These are phyloP conservation scores for Uncinocarpus reesii DNA, from an alignment of 2,329 filamentous ascomycete genomes.

Conservation along the genomic window DNA sequence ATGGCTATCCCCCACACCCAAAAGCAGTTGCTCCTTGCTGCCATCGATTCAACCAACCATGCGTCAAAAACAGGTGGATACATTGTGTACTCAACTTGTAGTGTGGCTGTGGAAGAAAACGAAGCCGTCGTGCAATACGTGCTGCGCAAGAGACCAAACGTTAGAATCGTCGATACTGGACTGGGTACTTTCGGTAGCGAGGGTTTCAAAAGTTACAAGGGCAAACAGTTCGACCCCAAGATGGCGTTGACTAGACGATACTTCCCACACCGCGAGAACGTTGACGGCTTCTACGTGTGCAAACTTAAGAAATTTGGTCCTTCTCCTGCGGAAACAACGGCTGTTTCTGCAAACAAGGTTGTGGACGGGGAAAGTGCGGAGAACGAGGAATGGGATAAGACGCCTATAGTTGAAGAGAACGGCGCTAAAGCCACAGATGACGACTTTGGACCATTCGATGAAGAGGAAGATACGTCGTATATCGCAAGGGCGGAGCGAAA, in stretches of 20 bases:
- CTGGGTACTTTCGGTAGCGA: constrained; percentile 76
- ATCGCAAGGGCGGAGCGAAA: constrained; percentile 65
- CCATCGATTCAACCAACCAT: constrained; percentile 92
- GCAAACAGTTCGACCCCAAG: constrained; percentile 80
- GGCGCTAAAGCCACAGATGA: constrained; percentile 35
- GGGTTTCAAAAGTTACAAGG: constrained; percentile 81
- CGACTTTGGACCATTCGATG: constrained; percentile 63
- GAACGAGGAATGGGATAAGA: constrained; percentile 53
- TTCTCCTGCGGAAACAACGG: constrained; percentile 43
- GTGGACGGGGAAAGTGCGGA: constrained; percentile 28
- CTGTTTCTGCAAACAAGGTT: constrained; percentile 21
- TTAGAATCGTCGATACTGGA: constrained; percentile 83
- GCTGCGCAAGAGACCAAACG: constrained; percentile 80
- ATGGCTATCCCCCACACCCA: constrained; percentile 85
- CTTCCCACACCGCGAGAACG: constrained; percentile 86
- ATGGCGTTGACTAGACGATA: constrained; percentile 75
- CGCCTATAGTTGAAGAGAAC: constrained; percentile 48
- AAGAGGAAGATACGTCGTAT: constrained; percentile 59
- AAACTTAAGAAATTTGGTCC: constrained; percentile 91
- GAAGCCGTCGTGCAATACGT: constrained; percentile 92
- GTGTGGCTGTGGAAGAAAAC: constrained; percentile 86
- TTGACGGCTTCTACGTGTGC: constrained; percentile 96
- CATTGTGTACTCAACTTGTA: constrained; percentile 94
- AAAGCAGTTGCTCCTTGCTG: constrained; percentile 83
- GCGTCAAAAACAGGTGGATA: constrained; percentile 85